Percentiles rank a stretch among this genome's conserved stretches.
Evolutionary conservation across 306 rosid genomes (phyloP).

Genomic region (Inga leiocalycina): DNA sequence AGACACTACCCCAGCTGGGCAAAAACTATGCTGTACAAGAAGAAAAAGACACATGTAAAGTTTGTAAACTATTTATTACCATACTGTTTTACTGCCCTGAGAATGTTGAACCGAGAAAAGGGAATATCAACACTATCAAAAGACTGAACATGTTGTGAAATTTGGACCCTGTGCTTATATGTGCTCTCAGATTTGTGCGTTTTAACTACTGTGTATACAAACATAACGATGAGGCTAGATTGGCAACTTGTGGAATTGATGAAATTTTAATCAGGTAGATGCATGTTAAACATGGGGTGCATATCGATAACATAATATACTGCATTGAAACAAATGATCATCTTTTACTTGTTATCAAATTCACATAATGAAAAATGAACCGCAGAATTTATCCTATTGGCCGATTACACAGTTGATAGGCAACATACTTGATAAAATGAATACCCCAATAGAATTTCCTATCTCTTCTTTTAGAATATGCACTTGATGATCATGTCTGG

Average conservation of each 20-base stretch:
- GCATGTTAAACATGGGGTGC: constrained; percentile 12
- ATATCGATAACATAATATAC: neutral
- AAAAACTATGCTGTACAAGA: constrained; percentile 79
- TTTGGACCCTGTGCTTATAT: constrained; percentile 28
- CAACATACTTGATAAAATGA: neutral
- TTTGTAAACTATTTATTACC: constrained; percentile 21
- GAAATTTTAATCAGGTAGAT: constrained; percentile 19
- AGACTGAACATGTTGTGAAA: constrained; percentile 5
- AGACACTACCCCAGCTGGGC: constrained; percentile 72
- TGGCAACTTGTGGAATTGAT: constrained; percentile 28
- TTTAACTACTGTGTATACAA: constrained; percentile 21
- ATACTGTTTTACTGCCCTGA: constrained; percentile 26
- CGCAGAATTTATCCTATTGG: neutral
- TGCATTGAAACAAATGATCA: constrained; percentile 24
- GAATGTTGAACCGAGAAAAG: constrained; percentile 24
- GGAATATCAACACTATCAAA: constrained; percentile 4
- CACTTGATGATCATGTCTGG: constrained; percentile 12
- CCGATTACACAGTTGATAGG: constrained; percentile 7
- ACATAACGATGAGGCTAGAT: constrained; percentile 20
- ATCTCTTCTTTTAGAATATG: neutral
- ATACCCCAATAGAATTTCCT: neutral
- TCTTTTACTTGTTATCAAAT: constrained; percentile 8
- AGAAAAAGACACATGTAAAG: constrained; percentile 76
- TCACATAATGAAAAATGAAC: neutral
- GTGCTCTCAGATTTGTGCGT: constrained; percentile 23